A percentile compares a stretch with the other conserved stretches of the same genome.
Conservation (phyloP, 192 early-diverging fungal genomes). For the Podila clonocystis region DNA sequence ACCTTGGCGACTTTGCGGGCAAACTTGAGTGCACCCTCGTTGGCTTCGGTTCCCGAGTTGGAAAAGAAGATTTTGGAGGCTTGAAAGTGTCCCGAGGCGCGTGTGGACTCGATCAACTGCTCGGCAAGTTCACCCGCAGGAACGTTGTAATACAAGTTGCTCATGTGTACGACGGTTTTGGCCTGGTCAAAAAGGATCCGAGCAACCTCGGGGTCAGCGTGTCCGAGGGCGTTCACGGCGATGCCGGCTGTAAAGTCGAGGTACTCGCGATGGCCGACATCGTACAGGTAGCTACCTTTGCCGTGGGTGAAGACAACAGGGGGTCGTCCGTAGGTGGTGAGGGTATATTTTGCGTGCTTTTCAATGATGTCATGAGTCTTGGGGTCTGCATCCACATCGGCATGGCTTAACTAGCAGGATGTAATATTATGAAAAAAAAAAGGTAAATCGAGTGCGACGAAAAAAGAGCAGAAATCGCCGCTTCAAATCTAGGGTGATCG, state of each 20-base stretch:
- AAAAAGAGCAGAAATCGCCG: no score
- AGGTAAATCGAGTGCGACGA: background rate
- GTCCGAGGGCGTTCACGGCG: constrained; percentile 93
- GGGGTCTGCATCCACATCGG: constrained; percentile 56
- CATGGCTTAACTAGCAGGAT: constrained; percentile 57
- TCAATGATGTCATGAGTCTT: constrained; percentile 55
- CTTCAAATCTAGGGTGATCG: no score
- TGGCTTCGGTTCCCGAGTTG: constrained; percentile 98
- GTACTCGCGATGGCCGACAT: constrained; percentile 77
- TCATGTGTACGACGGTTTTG: constrained; percentile 82
- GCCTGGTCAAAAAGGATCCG: constrained; percentile 85
- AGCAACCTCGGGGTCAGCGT: constrained; percentile 81
- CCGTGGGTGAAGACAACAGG: constrained; percentile 83
- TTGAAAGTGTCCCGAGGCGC: constrained; percentile 52
- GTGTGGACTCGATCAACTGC: constrained; percentile 71
- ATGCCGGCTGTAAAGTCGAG: constrained; percentile 96
- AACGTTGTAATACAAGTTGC: constrained; percentile 94
- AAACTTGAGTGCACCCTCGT: constrained; percentile 98
- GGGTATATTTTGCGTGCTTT: constrained; percentile 65
- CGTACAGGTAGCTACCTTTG: constrained; percentile 83
- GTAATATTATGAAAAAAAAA: background rate
- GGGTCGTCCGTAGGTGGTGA: constrained; percentile 79
- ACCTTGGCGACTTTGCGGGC: constrained; percentile 87
- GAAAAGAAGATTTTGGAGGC: constrained; percentile 89
- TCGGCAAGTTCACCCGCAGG: constrained; percentile 85